A percentile compares a stretch with the other conserved stretches of the same genome.
These are phyloP conservation scores for Pachyrhizus erosus DNA, from an alignment of 306 rosid genomes.

Conservation along the genomic window DNA sequence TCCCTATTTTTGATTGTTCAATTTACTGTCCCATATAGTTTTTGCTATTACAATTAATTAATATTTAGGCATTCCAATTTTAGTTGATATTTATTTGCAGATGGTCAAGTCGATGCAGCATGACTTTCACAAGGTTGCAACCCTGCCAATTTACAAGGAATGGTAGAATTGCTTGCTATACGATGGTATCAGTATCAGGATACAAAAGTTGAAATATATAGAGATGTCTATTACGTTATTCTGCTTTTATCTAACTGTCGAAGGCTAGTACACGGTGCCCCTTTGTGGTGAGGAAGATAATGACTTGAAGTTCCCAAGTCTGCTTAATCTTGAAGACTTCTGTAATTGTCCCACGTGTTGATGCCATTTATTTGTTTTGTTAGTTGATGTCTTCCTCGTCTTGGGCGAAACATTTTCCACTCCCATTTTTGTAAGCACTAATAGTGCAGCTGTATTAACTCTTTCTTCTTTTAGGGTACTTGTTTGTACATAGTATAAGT, in stretches of 20 bases:
- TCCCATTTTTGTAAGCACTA: neutral
- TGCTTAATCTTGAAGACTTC: slow-evolving; percentile 15
- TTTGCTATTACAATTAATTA: neutral
- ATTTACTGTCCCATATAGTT: neutral
- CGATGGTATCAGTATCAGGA: neutral
- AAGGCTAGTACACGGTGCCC: neutral
- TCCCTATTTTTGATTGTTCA: neutral
- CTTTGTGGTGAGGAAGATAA: slow-evolving; percentile 22
- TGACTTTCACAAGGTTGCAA: slow-evolving; percentile 26
- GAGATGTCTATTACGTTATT: neutral
- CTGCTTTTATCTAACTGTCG: slow-evolving; percentile 22
- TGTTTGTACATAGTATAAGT: slow-evolving; percentile 48
- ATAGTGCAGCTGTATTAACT: slow-evolving; percentile 23
- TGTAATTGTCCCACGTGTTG: slow-evolving; percentile 17
- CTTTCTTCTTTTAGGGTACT: slow-evolving; percentile 3
- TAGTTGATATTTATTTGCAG: slow-evolving; percentile 41
- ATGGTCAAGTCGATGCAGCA: slow-evolving; percentile 13
- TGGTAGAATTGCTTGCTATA: neutral
- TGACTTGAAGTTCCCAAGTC: slow-evolving; percentile 16
- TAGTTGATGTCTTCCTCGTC: neutral
- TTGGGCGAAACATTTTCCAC: slow-evolving; percentile 22
- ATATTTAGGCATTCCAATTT: slow-evolving; percentile 34
- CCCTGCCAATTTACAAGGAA: slow-evolving; percentile 25
- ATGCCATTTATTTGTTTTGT: neutral
- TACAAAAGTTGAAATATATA: slow-evolving; percentile 1